Base-by-base conservation (phyloP, 129 eudicot species). In the carrot (Daucus carota) region DNA sequence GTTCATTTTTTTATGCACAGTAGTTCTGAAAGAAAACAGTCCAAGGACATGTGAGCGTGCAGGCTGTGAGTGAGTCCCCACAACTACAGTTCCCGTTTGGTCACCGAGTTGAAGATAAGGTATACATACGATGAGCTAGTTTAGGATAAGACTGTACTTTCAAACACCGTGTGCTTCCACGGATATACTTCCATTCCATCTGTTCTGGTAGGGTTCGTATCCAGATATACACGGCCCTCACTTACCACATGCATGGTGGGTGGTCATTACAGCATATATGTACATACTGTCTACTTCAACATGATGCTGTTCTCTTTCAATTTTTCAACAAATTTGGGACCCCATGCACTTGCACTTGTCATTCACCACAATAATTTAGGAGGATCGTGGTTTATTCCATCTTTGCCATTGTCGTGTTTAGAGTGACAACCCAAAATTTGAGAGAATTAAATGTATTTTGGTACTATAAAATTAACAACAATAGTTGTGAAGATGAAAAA, bases 291-390 rank as follows among this genome's bases (percentile, higher is more conserved):
- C 65, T 57, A 57, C 65, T 57, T 57, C 65, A n/a, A 9, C 31
- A 24, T 57, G 65, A 57, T 57, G 65, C 31, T 57, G 62, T 57
- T 57, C 10, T 24, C 8, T 2, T 45, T 14, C 50, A 13, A n/a
- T 2, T 8, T 8, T 57, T 28, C 29, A 57, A 57, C 65, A n/a
- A n/a, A 57, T n/a, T 54, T 54, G n/a, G 65, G 31, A n/a, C 65
- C 65, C 65, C 65, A 57, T 24, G 62, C 63, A 57, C 65, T 57
- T 57, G 65, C 65, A n/a, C 65, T 57, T 57, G 65, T 24, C 65
- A n/a, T 57, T 57, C 32, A 57, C 31, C 0, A 9, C 31, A 57
- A 57, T 57, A 0, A 22, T 52, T 6, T 22, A 22, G 13, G 13
- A 22, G 0, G 13, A 22, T n/a, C n/a, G n/a, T 22, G 29, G 22